Conservation (phyloP, 2,329 filamentous ascomycete species). For the Capronia coronata region DNA sequence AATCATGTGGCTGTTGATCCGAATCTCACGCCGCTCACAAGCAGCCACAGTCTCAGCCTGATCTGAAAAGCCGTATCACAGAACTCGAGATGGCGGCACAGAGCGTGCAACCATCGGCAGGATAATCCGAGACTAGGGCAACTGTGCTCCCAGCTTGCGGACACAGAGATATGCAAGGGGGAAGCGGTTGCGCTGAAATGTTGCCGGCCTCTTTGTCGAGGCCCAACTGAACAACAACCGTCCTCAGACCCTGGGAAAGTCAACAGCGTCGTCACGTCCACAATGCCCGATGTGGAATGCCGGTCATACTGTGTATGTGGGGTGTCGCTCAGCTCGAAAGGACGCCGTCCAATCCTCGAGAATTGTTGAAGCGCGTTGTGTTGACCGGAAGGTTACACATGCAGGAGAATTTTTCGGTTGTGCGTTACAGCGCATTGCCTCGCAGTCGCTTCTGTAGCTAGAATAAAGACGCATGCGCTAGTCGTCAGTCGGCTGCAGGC, state of each 20-base stretch:
- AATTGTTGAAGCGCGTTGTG: neutral
- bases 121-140: conserved; percentile 15
- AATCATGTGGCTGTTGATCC: neutral
- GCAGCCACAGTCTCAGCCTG: conserved; percentile 5
- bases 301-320: neutral
- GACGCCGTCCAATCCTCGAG: neutral
- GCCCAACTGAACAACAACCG: neutral
- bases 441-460: neutral
- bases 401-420: conserved; percentile 3
- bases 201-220: neutral
- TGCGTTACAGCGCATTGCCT: neutral
- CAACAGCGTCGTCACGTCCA: neutral
- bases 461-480: neutral
- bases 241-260: neutral
- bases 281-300: neutral
- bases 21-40: neutral
- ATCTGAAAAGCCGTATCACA: neutral
- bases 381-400: conserved; percentile 3
- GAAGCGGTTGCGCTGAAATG: neutral
- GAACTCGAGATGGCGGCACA: conserved; percentile 2
- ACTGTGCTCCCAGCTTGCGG: conserved; percentile 1
- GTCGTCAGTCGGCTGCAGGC: neutral
- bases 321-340: neutral
- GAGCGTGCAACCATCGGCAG: conserved; percentile 1
- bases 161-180: neutral